Percentiles rank a stretch among this genome's conserved stretches.
phyloP scores from a whole-genome alignment of 306 rosid genomes.

The Vicia faba region DNA sequence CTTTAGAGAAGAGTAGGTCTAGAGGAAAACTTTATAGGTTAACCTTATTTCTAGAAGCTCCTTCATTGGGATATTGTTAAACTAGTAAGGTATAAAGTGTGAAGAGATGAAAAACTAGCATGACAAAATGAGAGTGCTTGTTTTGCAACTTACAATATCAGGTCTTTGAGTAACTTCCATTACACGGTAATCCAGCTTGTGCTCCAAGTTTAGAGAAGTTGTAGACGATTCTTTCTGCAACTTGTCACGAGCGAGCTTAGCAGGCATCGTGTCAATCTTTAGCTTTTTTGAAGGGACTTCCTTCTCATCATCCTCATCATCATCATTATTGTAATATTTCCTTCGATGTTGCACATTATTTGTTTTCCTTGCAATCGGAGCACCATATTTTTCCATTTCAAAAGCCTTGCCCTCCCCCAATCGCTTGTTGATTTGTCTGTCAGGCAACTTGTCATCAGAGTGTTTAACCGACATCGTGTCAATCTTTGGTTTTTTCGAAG shows the following conservation, averaged over 20 bases:
- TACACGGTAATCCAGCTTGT: constrained; percentile 36
- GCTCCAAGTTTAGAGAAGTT: constrained; percentile 28
- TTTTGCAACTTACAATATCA: constrained; percentile 58
- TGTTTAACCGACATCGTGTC: neutral
- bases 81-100: constrained; percentile 30
- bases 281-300: constrained; percentile 53
- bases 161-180: constrained; percentile 57
- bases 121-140: constrained; percentile 39
- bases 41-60: neutral
- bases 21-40: constrained; percentile 4
- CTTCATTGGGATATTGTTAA: constrained; percentile 17
- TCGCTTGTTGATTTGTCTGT: constrained; percentile 33
- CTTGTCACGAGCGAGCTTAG: constrained; percentile 39
- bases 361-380: constrained; percentile 32
- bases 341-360: constrained; percentile 30
- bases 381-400: constrained; percentile 51
- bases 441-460: neutral
- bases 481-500: constrained; percentile 6
- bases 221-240: constrained; percentile 43
- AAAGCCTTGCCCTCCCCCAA: constrained; percentile 42
- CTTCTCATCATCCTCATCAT: constrained; percentile 37
- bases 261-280: constrained; percentile 41
- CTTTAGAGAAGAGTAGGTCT: constrained; percentile 5
- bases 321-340: neutral
- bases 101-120: constrained; percentile 39